Evolutionary conservation across 2,329 filamentous ascomycete species (phyloP), one percentile per base, ranked within the genome.

Genomic region (Hymenoscyphus repandus): DNA sequence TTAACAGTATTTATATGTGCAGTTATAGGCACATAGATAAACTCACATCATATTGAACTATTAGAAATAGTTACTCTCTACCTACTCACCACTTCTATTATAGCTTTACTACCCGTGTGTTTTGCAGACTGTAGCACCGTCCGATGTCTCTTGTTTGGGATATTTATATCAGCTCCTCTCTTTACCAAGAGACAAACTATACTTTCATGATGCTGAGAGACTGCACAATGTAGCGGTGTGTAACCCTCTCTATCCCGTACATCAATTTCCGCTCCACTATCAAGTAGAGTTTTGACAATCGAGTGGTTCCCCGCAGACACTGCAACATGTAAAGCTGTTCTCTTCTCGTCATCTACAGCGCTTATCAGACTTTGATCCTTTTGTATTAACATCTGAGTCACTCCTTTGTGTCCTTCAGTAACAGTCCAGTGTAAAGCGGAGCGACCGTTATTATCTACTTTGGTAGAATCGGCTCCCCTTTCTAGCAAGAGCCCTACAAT

Each of bases 251-350:
- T 15, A 34, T 33, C 42, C 12, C 13, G 3, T 10, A 45, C 12
- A 34, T 45, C 42, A 32, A 45, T 33, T 2, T 22, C 13, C 6
- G 42, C 42, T 17, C 31, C 22, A 11, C 6, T 3, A 7, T 33
- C 30, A 3, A 45, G 17, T 13, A 45, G 17, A 5, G 13, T 11
- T 20, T 32, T 47, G 11, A 41, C 33, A 39, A 48, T 42, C 17
- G 45, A 9, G 11, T 34, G n/a, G 20, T 49, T n/a, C 17, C 46
- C 50, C 3, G n/a, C 10, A n/a, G 48, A 46, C 6, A 41, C 51
- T n/a, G 48, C 48, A 20, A 34, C 15, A 36, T 52, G 46, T 4
- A 52, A 18, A 17, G 45, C 45, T 17, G 50, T 49, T n/a, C 45
- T 37, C 31, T 42, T 36, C 41, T 49, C 46, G 15, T 49, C 39